Evolutionary conservation across 768 basidiomycete genomes (phyloP), one percentile per base, ranked within the genome.

Genomic region (Gloeostereum incarnatum): DNA sequence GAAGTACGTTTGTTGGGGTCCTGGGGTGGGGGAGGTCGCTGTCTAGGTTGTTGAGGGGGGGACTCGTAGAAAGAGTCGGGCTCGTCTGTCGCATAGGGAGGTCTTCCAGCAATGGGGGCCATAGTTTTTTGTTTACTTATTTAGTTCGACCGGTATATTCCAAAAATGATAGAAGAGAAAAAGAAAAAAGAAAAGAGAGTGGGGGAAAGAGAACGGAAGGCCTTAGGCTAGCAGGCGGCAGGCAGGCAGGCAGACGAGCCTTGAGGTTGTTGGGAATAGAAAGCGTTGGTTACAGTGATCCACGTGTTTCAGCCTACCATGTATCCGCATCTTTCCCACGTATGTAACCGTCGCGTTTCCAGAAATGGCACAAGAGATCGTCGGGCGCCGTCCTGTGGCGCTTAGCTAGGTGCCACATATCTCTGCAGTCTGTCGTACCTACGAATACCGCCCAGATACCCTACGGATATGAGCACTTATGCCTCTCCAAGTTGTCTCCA

Each of bases 61-160:
- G 68, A 56, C 44, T 74, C 65, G 53, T 75, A 83, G 46, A 69
- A 59, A 17, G 71, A 68, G 55, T 81, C 77, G 5, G 75, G 74
- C 49, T 79, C 71, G 59, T 84, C 75, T 25, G 78, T 81, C 32
- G 77, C 81, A 52, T 71, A 82, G 19, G 78, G 78, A 9, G 78
- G 78, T 57, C 63, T 67, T 43, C 75, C 73, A 54, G 76, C 75
- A 43, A 77, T 62, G 38, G 76, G 65, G 17, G 71, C 54, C 58
- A 63, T 62, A 18, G 39, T 37, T 37, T 29, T 8, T 18, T 43
- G 24, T 6, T 14, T 11, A 20, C 22, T 30, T 6, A 32, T 14
- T 35, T 39, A 40, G 14, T 22, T 35, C 35, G 38, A 38, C n/a
- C n/a, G n/a, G n/a, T n/a, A 36, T 35, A 22, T 41, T 35, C 40